Conservation (phyloP, 345 rosid species). For the Citrus medica region DNA sequence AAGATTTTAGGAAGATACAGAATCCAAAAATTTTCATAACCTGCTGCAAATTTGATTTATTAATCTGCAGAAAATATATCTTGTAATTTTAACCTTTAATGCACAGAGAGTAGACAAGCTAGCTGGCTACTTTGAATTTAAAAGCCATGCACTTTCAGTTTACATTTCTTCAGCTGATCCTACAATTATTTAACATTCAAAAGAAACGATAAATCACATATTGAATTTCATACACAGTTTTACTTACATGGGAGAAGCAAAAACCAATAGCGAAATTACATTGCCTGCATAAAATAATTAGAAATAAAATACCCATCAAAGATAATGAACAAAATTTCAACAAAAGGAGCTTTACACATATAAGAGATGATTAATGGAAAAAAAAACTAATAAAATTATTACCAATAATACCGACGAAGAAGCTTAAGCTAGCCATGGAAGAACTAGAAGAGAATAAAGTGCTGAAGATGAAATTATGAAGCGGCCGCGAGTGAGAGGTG, state of each 20-base stretch:
- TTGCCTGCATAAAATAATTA: conserved; percentile 42
- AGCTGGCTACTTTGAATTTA: no score
- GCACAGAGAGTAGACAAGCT: not conserved
- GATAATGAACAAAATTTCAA: not conserved
- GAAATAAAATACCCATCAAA: not conserved
- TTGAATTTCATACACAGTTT: not conserved
- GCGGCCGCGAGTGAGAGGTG: not conserved
- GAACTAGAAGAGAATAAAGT: not conserved
- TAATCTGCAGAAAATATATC: not conserved
- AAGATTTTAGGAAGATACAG: not conserved
- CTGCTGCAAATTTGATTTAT: not conserved
- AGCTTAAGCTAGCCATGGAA: conserved; percentile 40
- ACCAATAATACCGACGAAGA: conserved; percentile 56
- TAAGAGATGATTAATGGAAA: not conserved
- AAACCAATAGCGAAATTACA: conserved; percentile 46
- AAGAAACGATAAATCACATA: not conserved
- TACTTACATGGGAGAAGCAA: conserved; percentile 61
- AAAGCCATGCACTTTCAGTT: not conserved
- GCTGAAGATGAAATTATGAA: not conserved
- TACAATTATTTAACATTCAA: not conserved
- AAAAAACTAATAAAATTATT: not conserved
- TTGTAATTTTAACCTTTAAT: no score
- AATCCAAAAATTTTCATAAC: not conserved
- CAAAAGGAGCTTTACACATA: not conserved
- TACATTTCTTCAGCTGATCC: not conserved